A percentile compares a stretch with the other conserved stretches of the same genome.
Evolutionary conservation across 257 asterid genomes (phyloP).

Genomic region (Solanum rostratum): DNA sequence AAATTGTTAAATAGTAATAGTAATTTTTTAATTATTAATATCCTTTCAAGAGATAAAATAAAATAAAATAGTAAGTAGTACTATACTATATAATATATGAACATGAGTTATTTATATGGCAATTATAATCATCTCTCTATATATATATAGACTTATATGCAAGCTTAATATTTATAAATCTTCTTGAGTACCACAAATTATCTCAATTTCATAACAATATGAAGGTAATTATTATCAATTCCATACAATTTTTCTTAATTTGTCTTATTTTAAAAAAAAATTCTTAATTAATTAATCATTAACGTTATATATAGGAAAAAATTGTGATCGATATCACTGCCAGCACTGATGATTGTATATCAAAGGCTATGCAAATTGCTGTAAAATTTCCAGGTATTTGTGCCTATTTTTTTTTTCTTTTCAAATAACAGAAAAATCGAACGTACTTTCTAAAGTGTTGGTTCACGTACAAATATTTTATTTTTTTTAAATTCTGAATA

Average conservation of each 20-base stretch:
- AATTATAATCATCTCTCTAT: not conserved
- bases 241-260: not conserved
- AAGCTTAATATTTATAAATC: not conserved
- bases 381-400: slow-evolving; percentile 1
- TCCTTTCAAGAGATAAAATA: not conserved
- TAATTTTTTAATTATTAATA: not conserved
- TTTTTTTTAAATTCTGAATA: not conserved
- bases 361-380: slow-evolving; percentile 17
- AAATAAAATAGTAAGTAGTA: not conserved
- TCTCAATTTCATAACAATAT: not conserved
- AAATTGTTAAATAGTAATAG: not conserved
- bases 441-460: accelerated
- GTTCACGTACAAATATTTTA: not conserved
- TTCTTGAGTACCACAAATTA: not conserved
- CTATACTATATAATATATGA: not conserved
- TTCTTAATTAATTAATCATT: not conserved
- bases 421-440: not conserved
- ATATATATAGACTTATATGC: not conserved
- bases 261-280: not conserved
- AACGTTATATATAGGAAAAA: slow-evolving; percentile 3
- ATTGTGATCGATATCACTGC: not conserved
- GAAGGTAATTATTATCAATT: not conserved
- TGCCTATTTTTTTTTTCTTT: not conserved
- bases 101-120: not conserved
- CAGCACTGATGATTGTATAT: not conserved